A percentile compares a stretch with the other conserved stretches of the same genome.
Evolutionary conservation across 179 eudicot species (phyloP).

Genomic region (Corrigiola litoralis): DNA sequence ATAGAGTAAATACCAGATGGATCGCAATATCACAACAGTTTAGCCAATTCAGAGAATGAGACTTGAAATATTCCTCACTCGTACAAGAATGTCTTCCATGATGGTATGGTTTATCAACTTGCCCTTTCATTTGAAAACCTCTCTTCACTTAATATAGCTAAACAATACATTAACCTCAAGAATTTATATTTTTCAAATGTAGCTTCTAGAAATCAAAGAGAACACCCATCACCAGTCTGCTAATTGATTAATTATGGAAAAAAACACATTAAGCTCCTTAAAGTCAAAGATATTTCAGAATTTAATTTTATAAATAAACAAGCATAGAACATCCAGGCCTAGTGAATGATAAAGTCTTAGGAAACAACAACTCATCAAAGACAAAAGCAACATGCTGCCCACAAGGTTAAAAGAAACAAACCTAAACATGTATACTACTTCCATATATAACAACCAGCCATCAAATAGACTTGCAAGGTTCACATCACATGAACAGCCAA

Average conservation of each 20-base stretch:
- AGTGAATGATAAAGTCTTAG: too few relatives aligned
- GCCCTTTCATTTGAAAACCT: constrained; percentile 12
- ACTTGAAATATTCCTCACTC: constrained; percentile 5
- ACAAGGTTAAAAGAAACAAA: not conserved
- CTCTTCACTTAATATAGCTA: constrained; percentile 13
- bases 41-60: constrained; percentile 6
- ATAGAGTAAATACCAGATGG: not conserved
- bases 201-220: not conserved
- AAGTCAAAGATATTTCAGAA: too few relatives aligned
- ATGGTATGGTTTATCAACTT: not conserved
- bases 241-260: too few relatives aligned
- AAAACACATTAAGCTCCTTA: too few relatives aligned
- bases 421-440: too few relatives aligned
- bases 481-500: not conserved
- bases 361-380: not conserved
- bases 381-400: not conserved
- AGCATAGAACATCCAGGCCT: too few relatives aligned
- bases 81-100: constrained; percentile 2
- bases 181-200: not conserved
- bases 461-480: not conserved
- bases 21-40: not conserved
- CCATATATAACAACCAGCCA: not conserved
- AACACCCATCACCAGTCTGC: not conserved
- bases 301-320: too few relatives aligned
- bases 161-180: constrained; percentile 3